Evolutionary conservation across 768 basidiomycete species (phyloP), one percentile per base, ranked within the genome.

Genomic region (Gymnopilus dilepis): DNA sequence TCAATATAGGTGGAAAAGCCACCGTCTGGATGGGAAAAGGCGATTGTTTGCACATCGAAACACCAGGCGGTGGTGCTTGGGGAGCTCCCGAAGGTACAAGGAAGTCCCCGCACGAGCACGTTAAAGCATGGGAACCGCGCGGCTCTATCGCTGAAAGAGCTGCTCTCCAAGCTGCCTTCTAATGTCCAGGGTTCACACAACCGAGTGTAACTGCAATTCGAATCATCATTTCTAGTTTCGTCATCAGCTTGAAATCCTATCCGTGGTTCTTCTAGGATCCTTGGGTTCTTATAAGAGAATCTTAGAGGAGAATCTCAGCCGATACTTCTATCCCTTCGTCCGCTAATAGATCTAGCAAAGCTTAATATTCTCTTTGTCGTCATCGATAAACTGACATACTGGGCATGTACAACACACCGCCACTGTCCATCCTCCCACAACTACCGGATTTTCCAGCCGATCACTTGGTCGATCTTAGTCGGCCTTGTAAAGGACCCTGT

Each of bases 61-160:
- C 95, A 0, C 95, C 95, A 0, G 95, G 95, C 0, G 95, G 90
- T 8, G 95, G 95, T 6, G 95, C 87, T 2, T 97, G 91, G 91
- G 95, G 95, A 0, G 70, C 63, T 15, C 65, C 68, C 9, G 78
- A 78, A 57, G 74, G 62, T 45, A 65, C 51, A 59, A 69, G 62
- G 68, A 76, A 76, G 65, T 64, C 58, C 33, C 50, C 54, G n/a
- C 60, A 61, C 43, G 64, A 60, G 22, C 79, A 85, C 71, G 69
- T 73, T 43, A 74, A 69, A 28, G 77, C 73, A 28, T 91, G 90
- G 90, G 87, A 88, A 67, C 86, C 88, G n/a, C 76, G 90, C 58
- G 89, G 90, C 0, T 90, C 88, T 59, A 67, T 91, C 56, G 85
- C 86, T 47, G 87, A 89, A 66, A 77, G 86, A 58, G 83, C 82